Percentiles rank a stretch among this genome's conserved stretches.
Evolutionary conservation across 495 filamentous ascomycete species (phyloP).

Genomic region (Podospora conica): DNA sequence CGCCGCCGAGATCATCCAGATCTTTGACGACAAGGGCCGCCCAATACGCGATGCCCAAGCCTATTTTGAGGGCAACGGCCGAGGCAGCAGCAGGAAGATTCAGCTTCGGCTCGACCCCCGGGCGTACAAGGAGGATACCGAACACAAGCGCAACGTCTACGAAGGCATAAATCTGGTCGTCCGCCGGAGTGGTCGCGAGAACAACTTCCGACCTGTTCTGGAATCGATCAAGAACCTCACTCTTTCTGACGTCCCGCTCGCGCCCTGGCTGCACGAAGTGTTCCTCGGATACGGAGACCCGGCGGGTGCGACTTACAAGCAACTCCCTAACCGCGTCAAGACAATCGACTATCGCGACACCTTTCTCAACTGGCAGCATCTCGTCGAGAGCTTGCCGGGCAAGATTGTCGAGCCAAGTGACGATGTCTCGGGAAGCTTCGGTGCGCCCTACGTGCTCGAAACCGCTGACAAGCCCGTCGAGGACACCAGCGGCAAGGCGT

Average conservation of each 20-base stretch:
- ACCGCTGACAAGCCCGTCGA: constrained; percentile 45
- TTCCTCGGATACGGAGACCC: constrained; percentile 96
- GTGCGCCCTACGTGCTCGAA: constrained; percentile 80
- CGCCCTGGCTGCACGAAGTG: constrained; percentile 91
- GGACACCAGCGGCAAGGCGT: constrained; percentile 43
- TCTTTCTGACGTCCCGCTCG: constrained; percentile 77
- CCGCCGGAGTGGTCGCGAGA: constrained; percentile 79
- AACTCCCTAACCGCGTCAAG: constrained; percentile 68
- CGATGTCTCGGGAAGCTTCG: constrained; percentile 64
- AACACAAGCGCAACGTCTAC: constrained; percentile 74
- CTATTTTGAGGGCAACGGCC: constrained; percentile 37
- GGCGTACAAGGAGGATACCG: constrained; percentile 73
- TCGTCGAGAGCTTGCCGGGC: constrained; percentile 79
- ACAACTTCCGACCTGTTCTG: constrained; percentile 94
- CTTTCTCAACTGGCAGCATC: constrained; percentile 90
- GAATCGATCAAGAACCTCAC: constrained; percentile 85
- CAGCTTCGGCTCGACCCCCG: constrained; percentile 75
- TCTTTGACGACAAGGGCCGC: constrained; percentile 83
- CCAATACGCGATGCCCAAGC: constrained; percentile 55
- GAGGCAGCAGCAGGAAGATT: constrained; percentile 56
- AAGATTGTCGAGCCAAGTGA: constrained; percentile 73
- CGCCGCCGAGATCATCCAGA: constrained; percentile 78
- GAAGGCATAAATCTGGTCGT: constrained; percentile 81
- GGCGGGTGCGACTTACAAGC: constrained; percentile 75
- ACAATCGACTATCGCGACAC: constrained; percentile 89